Conservation (phyloP, 2,329 filamentous ascomycete genomes). For the Botrytis medusae region DNA sequence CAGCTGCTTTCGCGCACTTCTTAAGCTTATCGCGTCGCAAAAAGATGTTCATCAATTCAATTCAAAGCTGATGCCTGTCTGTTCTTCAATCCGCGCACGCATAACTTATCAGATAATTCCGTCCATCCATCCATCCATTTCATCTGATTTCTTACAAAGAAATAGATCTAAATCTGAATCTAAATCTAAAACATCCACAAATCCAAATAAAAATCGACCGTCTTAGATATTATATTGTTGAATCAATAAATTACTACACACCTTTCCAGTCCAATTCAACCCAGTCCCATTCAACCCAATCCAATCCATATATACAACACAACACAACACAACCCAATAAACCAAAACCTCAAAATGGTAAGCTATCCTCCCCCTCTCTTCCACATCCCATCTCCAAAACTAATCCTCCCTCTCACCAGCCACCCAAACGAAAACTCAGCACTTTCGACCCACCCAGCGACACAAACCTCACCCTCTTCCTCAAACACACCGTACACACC, state of each 20-base stretch:
- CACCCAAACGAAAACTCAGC: not conserved
- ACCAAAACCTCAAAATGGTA: constrained; percentile 9
- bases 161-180: not conserved
- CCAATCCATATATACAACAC: not conserved
- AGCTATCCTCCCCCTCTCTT: not conserved
- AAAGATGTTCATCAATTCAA: not conserved
- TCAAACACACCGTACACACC: constrained; percentile 72
- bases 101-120: too few species aligned
- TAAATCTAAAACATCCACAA: not conserved
- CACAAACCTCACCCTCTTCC: constrained; percentile 62
- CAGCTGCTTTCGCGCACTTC: constrained; percentile 15
- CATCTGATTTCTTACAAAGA: not conserved
- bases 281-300: not conserved
- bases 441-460: not conserved
- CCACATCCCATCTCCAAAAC: not conserved
- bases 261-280: not conserved
- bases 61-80: not conserved
- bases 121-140: too few species aligned
- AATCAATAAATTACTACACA: too few species aligned
- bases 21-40: constrained; percentile 5
- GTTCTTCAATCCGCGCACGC: not conserved
- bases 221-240: not conserved
- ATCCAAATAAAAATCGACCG: not conserved
- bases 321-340: not conserved
- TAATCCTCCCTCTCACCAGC: not conserved